A percentile compares a stretch with the other conserved stretches of the same genome.
Evolutionary conservation across 441 rosid genomes (phyloP).

Genomic region (Sinapis alba): DNA sequence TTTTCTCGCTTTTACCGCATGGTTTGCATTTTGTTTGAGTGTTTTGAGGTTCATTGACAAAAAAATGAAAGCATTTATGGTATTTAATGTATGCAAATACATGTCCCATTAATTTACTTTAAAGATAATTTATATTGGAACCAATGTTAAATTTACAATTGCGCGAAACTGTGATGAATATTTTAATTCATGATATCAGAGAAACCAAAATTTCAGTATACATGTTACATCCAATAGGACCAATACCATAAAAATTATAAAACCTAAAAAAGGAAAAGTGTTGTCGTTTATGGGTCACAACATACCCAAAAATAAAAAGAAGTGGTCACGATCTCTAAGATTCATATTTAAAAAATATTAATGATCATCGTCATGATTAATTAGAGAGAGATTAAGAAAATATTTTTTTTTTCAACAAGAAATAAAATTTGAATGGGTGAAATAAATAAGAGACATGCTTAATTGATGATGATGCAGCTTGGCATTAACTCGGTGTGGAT

Average conservation of each 20-base stretch:
- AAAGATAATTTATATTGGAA: background rate
- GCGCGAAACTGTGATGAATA: background rate
- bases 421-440: constrained; percentile 9
- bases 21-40: background rate
- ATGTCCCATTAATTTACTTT: background rate
- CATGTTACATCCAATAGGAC: constrained; percentile 12
- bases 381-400: background rate
- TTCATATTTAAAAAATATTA: constrained; percentile 16
- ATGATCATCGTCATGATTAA: constrained; percentile 30
- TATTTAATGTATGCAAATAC: background rate
- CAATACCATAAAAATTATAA: background rate
- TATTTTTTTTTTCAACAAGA: background rate
- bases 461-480: constrained; percentile 41
- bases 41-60: background rate
- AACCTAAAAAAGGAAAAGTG: constrained; percentile 5
- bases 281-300: constrained; percentile 27
- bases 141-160: background rate
- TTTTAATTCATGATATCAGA: background rate
- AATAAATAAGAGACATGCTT: constrained; percentile 39
- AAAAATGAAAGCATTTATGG: background rate
- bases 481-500: constrained; percentile 42
- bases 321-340: constrained; percentile 36
- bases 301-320: background rate
- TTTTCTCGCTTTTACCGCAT: background rate
- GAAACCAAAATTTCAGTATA: background rate